Evolutionary conservation across 2,329 filamentous ascomycete genomes (phyloP), one percentile per base, ranked within the genome.

Genomic region (Aspergillus pseudotamarii): DNA sequence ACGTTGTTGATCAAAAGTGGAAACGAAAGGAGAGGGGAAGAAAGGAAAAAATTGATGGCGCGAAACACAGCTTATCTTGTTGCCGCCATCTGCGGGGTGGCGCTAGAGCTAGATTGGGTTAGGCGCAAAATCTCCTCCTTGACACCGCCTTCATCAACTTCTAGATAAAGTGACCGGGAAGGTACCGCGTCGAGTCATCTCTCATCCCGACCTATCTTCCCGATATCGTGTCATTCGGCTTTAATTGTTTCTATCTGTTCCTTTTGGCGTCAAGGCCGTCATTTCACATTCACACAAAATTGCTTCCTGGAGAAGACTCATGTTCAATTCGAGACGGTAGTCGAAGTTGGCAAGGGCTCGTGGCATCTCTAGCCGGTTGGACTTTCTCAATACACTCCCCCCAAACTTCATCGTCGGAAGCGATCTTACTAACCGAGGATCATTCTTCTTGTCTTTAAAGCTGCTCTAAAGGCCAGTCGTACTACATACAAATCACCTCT

Each of bases 311-410:
- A 34, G 60, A 48, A 59, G 48, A n/a, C 60, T 38, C 34, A 65
- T 67, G 60, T 48, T 50, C 58, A n/a, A 60, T 65, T 58, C 62
- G 61, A 61, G 50, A 38, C 57, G 38, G 51, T 69, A 64, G 69
- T 69, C 61, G 59, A 63, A 61, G 61, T 63, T 66, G 41, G 63
- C 61, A 66, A 67, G 68, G 68, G 70, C 66, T 41, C 66, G 67
- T 75, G 73, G 70, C 71, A 71, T 72, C 64, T 73, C 69, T 70
- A 78, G 75, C 75, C 71, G 78, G 77, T 80, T 79, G 76, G 78
- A 79, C 72, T 76, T 77, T 79, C 73, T 75, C 73, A 76, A 72
- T 73, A 74, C 69, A 72, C 69, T 71, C 69, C 64, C 65, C 60
- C 62, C 64, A 69, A 66, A 65, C 70, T 60, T 59, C 65, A 64